Evolutionary conservation across 352 stramenopile genomes (phyloP).

Genomic region (Phytophthora kernoviae): DNA sequence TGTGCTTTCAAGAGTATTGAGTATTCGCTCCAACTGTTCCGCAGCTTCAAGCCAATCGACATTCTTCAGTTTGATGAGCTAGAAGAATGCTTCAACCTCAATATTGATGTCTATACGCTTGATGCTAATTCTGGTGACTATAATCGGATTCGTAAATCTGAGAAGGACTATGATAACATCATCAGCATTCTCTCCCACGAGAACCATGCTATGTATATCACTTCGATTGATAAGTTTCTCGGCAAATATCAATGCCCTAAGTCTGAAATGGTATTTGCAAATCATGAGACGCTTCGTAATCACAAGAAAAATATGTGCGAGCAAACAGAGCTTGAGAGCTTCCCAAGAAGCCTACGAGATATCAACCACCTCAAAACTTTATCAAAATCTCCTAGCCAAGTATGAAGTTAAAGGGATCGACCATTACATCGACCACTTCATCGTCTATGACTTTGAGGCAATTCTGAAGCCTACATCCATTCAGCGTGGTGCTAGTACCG

Average conservation of each 20-base stretch:
- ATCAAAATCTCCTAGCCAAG: slow-evolving; percentile 2
- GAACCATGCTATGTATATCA: slow-evolving; percentile 35
- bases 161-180: slow-evolving; percentile 1
- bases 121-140: slow-evolving; percentile 1
- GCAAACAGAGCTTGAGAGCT: slow-evolving; percentile 24
- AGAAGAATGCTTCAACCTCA: slow-evolving; percentile 12
- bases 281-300: slow-evolving; percentile 11
- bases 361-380: too few species aligned
- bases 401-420: slow-evolving; percentile 10
- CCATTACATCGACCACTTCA: slow-evolving; percentile 28
- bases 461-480: background rate
- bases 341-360: slow-evolving; percentile 9
- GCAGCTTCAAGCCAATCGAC: slow-evolving; percentile 16
- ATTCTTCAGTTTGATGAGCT: slow-evolving; percentile 18
- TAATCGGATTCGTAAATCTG: slow-evolving; percentile 3
- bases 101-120: slow-evolving; percentile 14
- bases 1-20: background rate
- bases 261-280: slow-evolving; percentile 18
- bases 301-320: slow-evolving; percentile 30
- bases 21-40: background rate
- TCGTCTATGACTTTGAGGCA: slow-evolving; percentile 19
- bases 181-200: slow-evolving; percentile 14
- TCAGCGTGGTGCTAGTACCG: background rate
- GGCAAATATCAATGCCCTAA: slow-evolving; percentile 15
- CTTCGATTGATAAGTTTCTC: slow-evolving; percentile 13